Conservation (phyloP, 768 basidiomycete genomes). For the Hygrophorus russula region DNA sequence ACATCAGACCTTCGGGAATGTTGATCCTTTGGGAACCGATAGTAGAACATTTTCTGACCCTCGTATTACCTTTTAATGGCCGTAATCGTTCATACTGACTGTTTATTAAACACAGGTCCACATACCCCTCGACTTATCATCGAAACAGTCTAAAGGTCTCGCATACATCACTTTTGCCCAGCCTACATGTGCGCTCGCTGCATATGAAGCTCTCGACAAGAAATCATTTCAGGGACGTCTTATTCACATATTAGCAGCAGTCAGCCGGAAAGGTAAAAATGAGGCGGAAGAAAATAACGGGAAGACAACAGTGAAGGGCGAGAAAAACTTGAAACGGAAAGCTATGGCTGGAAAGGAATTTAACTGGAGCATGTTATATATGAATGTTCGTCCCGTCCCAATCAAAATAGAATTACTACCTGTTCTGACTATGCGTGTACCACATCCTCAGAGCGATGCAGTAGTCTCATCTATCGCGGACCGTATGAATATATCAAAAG, state of each 20-base stretch:
- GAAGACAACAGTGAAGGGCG: slow-evolving; percentile 47
- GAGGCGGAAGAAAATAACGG: slow-evolving; percentile 31
- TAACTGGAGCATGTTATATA: slow-evolving; percentile 90
- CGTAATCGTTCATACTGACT: slow-evolving; percentile 7
- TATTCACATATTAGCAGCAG: slow-evolving; percentile 81
- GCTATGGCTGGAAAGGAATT: slow-evolving; percentile 65
- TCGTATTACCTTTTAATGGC: slow-evolving; percentile 4
- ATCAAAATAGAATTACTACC: neutral
- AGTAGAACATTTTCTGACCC: slow-evolving; percentile 33
- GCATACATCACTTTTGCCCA: slow-evolving; percentile 38
- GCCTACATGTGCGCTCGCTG: slow-evolving; percentile 38
- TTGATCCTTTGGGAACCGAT: slow-evolving; percentile 30
- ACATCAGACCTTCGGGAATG: slow-evolving; percentile 43
- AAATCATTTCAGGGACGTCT: slow-evolving; percentile 86
- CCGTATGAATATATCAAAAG: slow-evolving; percentile 77
- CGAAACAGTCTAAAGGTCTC: slow-evolving; percentile 38
- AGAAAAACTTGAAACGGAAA: slow-evolving; percentile 53
- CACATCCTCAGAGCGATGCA: slow-evolving; percentile 68
- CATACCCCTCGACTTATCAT: slow-evolving; percentile 32
- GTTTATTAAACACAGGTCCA: slow-evolving; percentile 26
- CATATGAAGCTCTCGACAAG: slow-evolving; percentile 71
- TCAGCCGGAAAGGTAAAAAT: slow-evolving; percentile 46
- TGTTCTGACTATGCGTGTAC: slow-evolving; percentile 10
- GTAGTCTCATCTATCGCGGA: slow-evolving; percentile 86
- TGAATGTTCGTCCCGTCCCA: slow-evolving; percentile 70